Percentiles rank a stretch among this genome's conserved stretches.
These are phyloP conservation scores for Infundibulicybe gibba DNA, from an alignment of 768 basidiomycete species.

Conservation along the genomic window DNA sequence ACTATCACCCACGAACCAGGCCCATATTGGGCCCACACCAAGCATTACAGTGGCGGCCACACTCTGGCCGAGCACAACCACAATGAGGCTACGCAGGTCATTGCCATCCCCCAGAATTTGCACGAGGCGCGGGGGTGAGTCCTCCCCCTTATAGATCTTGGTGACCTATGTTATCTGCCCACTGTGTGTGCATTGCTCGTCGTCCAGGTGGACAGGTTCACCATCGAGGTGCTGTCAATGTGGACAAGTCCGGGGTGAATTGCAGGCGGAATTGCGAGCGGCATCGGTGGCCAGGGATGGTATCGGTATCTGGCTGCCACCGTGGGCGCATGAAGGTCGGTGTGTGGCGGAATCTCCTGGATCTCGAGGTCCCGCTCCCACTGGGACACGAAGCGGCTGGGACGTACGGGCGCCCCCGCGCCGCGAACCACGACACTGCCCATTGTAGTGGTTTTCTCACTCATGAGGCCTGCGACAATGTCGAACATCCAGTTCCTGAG, in stretches of 20 bases:
- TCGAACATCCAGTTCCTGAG: slow-evolving; percentile 87
- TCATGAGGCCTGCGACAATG: slow-evolving; percentile 63
- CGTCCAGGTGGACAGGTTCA: too few species aligned
- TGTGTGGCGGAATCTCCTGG: slow-evolving; percentile 10
- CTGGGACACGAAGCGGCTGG: slow-evolving; percentile 32
- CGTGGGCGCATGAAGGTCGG: slow-evolving; percentile 37
- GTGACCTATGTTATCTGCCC: too few species aligned
- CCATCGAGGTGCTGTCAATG: slow-evolving; percentile 13
- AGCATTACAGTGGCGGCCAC: slow-evolving; percentile 84
- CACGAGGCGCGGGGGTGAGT: slow-evolving; percentile 58
- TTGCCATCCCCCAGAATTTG: slow-evolving; percentile 86
- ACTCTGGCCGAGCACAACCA: slow-evolving; percentile 67
- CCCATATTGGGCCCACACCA: too few species aligned
- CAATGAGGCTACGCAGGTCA: slow-evolving; percentile 77
- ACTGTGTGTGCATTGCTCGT: too few species aligned
- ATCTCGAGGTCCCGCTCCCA: background rate
- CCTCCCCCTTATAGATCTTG: slow-evolving; percentile 72
- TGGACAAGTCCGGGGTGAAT: slow-evolving; percentile 55
- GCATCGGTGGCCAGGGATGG: slow-evolving; percentile 24
- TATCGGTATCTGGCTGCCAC: slow-evolving; percentile 18
- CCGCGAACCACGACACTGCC: slow-evolving; percentile 13
- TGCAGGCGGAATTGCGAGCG: slow-evolving; percentile 50
- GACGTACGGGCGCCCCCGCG: slow-evolving; percentile 15
- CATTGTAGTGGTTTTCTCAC: slow-evolving; percentile 12
- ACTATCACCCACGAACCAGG: slow-evolving; percentile 86